Evolutionary conservation across 257 asterid genomes (phyloP), one percentile per base, ranked within the genome.

Genomic region (Gentiana macrophylla): DNA sequence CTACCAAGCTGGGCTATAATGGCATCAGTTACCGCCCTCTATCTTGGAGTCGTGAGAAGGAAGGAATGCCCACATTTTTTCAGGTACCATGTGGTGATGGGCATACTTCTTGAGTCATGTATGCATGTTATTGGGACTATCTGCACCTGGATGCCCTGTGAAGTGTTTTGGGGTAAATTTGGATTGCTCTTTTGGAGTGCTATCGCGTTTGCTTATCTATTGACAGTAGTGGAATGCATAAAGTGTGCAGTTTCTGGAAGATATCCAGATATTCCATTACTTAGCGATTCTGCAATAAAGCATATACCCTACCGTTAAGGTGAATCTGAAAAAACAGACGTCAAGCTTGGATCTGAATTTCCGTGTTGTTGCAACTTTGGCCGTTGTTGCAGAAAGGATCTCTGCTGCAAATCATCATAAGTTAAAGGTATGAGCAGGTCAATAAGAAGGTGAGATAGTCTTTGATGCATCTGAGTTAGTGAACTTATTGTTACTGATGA

Each of bases 51-150:
- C 0, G 96, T 91, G 52, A 91, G 95, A 74, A 70, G 88, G 57
- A 91, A 91, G 55, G 95, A 87, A 61, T 91, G 96, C 92, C 98
- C 95, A 1, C 95, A 91, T 72, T 91, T 80, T 74, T 84, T 91
- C 56, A 68, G 96, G 63, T 91, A 80, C 75, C 94, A 91, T 49
- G 94, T 91, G 68, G 95, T 87, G 63, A 80, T 71, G 80, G 95
- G 96, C 35, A 84, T 84, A 96, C 77, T 91, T 34, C 71, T 87
- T n/a, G 98, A 91, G 82, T 87, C 84, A 15, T 77, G 84, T 10
- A 69, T 91, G 77, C 96, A 91, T 74, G 83, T 84, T 37, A 61
- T 83, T 2, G 96, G 98, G 49, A 80, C 87, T 2, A 80, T 83
- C 60, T 84, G 96, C 76, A 83, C 89, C 32, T 80, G 95, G 94